Evolutionary conservation across 495 filamentous ascomycete genomes (phyloP).

Genomic region (Penicillium simplicissimum): DNA sequence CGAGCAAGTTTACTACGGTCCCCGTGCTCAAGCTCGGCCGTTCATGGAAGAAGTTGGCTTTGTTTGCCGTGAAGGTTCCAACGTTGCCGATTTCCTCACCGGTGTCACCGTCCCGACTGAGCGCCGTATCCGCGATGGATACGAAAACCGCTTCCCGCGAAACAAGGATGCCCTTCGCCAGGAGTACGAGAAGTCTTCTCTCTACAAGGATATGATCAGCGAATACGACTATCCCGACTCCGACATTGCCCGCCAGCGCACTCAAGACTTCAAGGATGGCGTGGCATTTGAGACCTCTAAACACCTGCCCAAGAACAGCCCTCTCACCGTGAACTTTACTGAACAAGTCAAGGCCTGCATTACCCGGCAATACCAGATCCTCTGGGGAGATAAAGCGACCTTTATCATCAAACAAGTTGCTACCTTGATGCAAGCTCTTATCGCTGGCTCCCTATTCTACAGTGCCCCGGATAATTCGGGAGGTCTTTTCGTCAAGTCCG

Average conservation of each 20-base stretch:
- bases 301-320: slow-evolving; percentile 41
- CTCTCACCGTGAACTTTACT: slow-evolving; percentile 58
- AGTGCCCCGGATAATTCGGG: slow-evolving; percentile 36
- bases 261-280: slow-evolving; percentile 50
- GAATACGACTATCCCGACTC: slow-evolving; percentile 55
- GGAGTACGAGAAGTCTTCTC: slow-evolving; percentile 41
- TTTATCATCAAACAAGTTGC: slow-evolving; percentile 60
- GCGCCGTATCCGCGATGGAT: slow-evolving; percentile 58
- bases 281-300: slow-evolving; percentile 46
- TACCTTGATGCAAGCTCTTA: slow-evolving; percentile 41
- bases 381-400: slow-evolving; percentile 61
- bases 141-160: slow-evolving; percentile 46
- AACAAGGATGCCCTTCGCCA: slow-evolving; percentile 43
- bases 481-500: slow-evolving; percentile 55
- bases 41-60: slow-evolving; percentile 72
- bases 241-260: slow-evolving; percentile 43
- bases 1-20: slow-evolving; percentile 61
- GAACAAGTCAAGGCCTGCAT: slow-evolving; percentile 59
- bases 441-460: slow-evolving; percentile 47
- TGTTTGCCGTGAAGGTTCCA: slow-evolving; percentile 63
- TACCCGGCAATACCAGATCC: slow-evolving; percentile 55
- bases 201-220: slow-evolving; percentile 35
- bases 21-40: slow-evolving; percentile 56
- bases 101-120: slow-evolving; percentile 70
- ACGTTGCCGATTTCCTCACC: slow-evolving; percentile 70